phyloP scores from a whole-genome alignment of 805 yeast genomes.

The Ogataea nitratoaversa region DNA sequence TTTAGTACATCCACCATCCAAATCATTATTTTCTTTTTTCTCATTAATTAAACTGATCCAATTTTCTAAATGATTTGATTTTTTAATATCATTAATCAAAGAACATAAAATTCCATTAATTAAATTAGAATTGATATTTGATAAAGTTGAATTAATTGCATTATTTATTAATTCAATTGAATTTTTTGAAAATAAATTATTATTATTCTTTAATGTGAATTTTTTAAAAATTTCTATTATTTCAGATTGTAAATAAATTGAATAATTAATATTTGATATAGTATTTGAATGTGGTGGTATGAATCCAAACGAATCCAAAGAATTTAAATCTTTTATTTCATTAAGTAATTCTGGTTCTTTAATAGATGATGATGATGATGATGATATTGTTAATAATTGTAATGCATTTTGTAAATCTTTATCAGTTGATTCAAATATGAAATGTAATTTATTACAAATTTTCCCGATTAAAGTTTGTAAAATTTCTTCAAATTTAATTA shows the following conservation, averaged over 20 bases:
- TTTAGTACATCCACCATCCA: constrained; percentile 35
- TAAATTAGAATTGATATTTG: constrained; percentile 22
- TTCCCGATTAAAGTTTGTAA: constrained; percentile 24
- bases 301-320: constrained; percentile 40
- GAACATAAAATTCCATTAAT: constrained; percentile 24
- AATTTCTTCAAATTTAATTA: constrained; percentile 33
- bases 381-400: no score
- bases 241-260: constrained; percentile 42
- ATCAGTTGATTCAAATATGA: constrained; percentile 31
- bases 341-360: constrained; percentile 4
- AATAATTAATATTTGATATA: constrained; percentile 50
- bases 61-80: constrained; percentile 32
- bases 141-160: constrained; percentile 13
- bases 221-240: constrained; percentile 31
- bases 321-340: constrained; percentile 7
- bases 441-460: constrained; percentile 26
- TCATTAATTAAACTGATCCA: constrained; percentile 30
- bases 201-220: constrained; percentile 39
- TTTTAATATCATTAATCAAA: constrained; percentile 23
- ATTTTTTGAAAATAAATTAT: not conserved
- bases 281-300: constrained; percentile 65
- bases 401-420: constrained; percentile 32
- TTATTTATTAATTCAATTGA: not conserved
- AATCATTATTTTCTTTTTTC: no score
- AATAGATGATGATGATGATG: no score